These are phyloP conservation scores for Fraxinus americana DNA, from an alignment of 257 asterid genomes.

Conservation along the genomic window DNA sequence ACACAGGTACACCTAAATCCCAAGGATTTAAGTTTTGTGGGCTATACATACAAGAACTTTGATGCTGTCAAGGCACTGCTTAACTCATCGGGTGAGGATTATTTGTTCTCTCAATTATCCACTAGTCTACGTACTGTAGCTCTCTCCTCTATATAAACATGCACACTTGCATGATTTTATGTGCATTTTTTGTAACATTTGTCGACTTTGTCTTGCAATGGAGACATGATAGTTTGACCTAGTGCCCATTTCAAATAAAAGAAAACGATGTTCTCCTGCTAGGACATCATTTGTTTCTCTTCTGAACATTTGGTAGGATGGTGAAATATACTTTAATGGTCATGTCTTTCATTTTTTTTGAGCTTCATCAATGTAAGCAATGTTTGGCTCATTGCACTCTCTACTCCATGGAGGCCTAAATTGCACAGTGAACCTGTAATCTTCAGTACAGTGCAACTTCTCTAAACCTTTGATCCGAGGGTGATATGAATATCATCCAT, in stretches of 20 bases:
- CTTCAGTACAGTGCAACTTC: background rate
- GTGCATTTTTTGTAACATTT: background rate
- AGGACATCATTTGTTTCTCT: background rate
- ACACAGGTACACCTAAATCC: constrained; percentile 65
- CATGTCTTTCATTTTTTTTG: background rate
- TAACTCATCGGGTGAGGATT: constrained; percentile 60
- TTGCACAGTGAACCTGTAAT: background rate
- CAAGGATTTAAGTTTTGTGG: constrained; percentile 85
- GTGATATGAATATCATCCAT: background rate
- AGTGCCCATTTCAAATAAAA: background rate
- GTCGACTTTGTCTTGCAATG: background rate
- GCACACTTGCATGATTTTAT: background rate
- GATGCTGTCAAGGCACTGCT: constrained; percentile 89
- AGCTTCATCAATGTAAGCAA: background rate
- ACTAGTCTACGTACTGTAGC: background rate
- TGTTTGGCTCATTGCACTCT: background rate
- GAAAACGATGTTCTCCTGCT: background rate
- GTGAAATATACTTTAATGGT: background rate
- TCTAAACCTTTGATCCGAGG: background rate
- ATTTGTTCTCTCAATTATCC: constrained; percentile 4
- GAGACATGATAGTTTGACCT: background rate
- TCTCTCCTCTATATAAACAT: background rate
- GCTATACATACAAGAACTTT: constrained; percentile 88
- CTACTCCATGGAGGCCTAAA: background rate
- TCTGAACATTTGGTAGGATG: background rate